Conservation (phyloP, 192 early-diverging fungal species). For the Entomortierella lignicola region DNA sequence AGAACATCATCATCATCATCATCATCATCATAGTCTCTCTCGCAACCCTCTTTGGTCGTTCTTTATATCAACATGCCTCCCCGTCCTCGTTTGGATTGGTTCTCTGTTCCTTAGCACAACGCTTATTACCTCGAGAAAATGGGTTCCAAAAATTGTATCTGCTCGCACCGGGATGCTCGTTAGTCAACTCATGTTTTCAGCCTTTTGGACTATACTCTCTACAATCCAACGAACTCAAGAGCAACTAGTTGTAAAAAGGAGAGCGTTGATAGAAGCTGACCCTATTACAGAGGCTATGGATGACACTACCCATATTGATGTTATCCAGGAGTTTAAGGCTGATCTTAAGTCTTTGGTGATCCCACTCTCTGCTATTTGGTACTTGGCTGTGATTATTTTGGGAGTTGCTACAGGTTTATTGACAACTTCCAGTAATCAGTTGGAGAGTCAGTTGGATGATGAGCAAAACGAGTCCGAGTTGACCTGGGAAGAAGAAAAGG, state of each 20-base stretch:
- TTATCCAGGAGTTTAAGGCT: neutral
- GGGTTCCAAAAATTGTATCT: conserved; percentile 22
- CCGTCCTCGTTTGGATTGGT: conserved; percentile 12
- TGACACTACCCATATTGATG: conserved; percentile 7
- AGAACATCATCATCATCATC: conserved; percentile 14
- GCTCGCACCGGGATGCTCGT: conserved; percentile 15
- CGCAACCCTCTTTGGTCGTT: neutral
- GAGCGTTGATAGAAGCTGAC: neutral
- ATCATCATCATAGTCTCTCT: neutral
- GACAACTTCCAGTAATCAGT: conserved; percentile 21
- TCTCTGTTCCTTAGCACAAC: conserved; percentile 1
- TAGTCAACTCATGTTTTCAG: conserved; percentile 29
- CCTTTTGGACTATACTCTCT: conserved; percentile 29
- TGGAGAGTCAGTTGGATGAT: conserved; percentile 15
- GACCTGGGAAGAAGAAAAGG: neutral
- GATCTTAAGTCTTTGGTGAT: neutral
- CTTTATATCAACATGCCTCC: conserved; percentile 26
- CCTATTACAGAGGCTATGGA: conserved; percentile 8
- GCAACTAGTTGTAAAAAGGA: neutral
- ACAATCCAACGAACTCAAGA: conserved; percentile 38
- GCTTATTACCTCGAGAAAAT: conserved; percentile 13
- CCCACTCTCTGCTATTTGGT: conserved; percentile 27
- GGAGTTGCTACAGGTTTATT: conserved; percentile 35
- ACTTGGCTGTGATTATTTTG: conserved; percentile 11
- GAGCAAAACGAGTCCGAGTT: neutral